phyloP scores from a whole-genome alignment of 2,329 filamentous ascomycete species.

The Penicillium sp. region DNA sequence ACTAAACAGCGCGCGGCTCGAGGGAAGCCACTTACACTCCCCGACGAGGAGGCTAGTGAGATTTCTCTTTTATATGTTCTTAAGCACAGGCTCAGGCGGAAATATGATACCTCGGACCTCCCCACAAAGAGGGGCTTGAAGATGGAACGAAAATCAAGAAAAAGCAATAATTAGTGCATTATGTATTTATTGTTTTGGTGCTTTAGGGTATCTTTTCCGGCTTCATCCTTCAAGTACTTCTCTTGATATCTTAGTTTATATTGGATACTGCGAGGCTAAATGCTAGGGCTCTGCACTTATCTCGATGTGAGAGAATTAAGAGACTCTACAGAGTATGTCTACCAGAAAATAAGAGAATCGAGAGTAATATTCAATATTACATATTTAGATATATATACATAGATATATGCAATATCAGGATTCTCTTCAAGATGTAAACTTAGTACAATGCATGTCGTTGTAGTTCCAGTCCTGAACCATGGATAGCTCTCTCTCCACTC shows the following conservation, averaged over 20 bases:
- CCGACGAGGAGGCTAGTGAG: slow-evolving; percentile 10
- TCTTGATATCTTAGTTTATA: not conserved
- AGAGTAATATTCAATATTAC: no score
- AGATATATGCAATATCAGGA: not conserved
- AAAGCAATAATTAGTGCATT: not conserved
- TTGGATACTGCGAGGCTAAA: not conserved
- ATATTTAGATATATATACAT: not conserved
- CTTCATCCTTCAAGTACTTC: not conserved
- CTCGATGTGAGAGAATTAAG: not conserved
- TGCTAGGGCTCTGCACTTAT: slow-evolving; percentile 1
- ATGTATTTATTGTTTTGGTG: not conserved
- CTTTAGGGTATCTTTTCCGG: no score
- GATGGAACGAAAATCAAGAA: slow-evolving; percentile 23
- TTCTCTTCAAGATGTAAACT: no score
- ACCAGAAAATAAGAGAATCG: not conserved
- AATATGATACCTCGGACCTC: slow-evolving; percentile 35
- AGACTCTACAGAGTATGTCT: not conserved
- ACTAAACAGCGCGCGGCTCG: slow-evolving; percentile 24
- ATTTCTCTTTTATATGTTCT: slow-evolving; percentile 12
- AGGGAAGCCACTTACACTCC: slow-evolving; percentile 26
- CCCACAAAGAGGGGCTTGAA: slow-evolving; percentile 16
- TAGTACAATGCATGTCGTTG: not conserved
- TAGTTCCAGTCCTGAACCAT: slow-evolving; percentile 28
- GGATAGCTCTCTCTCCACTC: slow-evolving; percentile 20
- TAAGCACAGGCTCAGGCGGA: slow-evolving; percentile 21